Evolutionary conservation across 2,329 filamentous ascomycete genomes (phyloP), one percentile per base, ranked within the genome.

Genomic region (Metarhizium guizhouense): DNA sequence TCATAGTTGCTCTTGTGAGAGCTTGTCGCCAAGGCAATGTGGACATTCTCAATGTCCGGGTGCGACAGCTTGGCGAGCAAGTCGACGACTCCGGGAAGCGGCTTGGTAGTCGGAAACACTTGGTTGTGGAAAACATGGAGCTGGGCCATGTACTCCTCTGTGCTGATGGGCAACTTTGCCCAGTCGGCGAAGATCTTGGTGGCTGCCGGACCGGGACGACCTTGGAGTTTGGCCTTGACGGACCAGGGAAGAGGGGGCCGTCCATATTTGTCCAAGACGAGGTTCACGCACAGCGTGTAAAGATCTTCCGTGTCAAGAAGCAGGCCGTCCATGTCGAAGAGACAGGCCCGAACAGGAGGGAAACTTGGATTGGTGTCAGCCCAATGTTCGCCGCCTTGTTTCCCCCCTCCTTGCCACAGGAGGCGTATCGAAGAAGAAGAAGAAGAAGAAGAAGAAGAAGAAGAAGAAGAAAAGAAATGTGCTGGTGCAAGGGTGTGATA

Each of bases 321-420:
- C 40, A 99, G 86, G 58, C 94, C 94, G 72, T 99, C 94, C 92
- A 97, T 96, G 77, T 99, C 94, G 71, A 99, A 97, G 61, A 99
- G 85, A 72, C 92, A 96, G 63, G 93, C 94, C 63, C 91, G 83
- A 57, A 97, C 80, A 50, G 87, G 84, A 20, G 89, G 87, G 70
- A 91, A 85, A 68, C 87, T 90, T 25, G 65, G 45, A 20, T 5
- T 20, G 45, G 45, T 30, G 43, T 48, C 45, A 48, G 45, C 25
- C 25, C 25, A 25, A 25, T 25, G 4, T 25, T 25, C 25, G 18
- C 14, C 20, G 8, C 20, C n/a, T 30, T 40, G 8, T n/a, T 40
- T 40, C 13, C 5, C 38, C 13, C 13, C 38, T 40, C 13, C 6
- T 40, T 13, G 13, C 38, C 14, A 16, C 11, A 14, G 14, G 38